Evolutionary conservation across 23 red algal species (phyloP).

Genomic region (Chondrus crispus): DNA sequence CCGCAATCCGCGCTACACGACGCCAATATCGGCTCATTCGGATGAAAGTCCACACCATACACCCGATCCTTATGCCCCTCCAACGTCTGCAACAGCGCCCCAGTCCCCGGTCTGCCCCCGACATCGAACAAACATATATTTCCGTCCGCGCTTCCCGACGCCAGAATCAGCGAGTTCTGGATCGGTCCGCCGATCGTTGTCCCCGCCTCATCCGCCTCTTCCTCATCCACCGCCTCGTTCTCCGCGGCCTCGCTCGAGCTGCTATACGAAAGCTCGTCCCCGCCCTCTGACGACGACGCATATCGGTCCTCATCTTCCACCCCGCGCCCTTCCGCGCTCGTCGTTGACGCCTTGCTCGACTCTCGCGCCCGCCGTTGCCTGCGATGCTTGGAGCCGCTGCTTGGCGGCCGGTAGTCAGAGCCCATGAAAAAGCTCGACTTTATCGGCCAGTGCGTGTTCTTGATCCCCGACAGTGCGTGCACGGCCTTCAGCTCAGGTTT

Average conservation of each 20-base stretch:
- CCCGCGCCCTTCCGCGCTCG: not conserved
- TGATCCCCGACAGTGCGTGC: not conserved
- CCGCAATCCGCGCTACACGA: constrained; percentile 77
- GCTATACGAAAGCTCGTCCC: not conserved
- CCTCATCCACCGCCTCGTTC: not conserved
- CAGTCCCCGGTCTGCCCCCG: not conserved
- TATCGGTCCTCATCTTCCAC: not conserved
- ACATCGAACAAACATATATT: constrained; percentile 84
- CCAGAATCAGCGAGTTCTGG: constrained; percentile 51
- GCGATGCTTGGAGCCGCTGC: not conserved
- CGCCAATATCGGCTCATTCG: constrained; percentile 70
- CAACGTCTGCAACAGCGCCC: constrained; percentile 35
- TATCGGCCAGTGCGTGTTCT: constrained; percentile 68
- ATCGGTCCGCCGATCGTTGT: constrained; percentile 11
- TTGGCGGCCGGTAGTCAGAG: constrained; percentile 40
- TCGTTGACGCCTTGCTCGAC: not conserved
- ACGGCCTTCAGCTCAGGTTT: constrained; percentile 1
- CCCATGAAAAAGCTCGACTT: constrained; percentile 64
- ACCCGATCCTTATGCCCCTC: constrained; percentile 68
- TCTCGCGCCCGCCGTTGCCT: not conserved
- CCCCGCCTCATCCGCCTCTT: not conserved
- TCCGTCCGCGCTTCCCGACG: constrained; percentile 74
- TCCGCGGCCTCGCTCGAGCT: not conserved
- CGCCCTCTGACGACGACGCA: not conserved
- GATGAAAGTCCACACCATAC: constrained; percentile 80